phyloP scores from a whole-genome alignment of 1,284 basidiomycete species.

The Takashimella tepidaria region DNA sequence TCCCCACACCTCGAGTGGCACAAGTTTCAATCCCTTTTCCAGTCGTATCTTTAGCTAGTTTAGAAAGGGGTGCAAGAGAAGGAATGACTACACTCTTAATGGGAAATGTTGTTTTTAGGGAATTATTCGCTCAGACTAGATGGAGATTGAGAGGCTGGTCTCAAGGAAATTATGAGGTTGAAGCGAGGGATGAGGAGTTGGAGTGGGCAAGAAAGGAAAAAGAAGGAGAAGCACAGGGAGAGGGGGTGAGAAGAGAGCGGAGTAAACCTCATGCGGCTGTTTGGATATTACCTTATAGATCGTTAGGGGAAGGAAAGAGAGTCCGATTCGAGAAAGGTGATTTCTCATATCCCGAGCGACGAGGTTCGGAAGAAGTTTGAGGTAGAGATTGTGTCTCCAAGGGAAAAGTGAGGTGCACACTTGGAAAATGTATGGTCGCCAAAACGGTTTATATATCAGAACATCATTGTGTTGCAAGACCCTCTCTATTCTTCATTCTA shows the following conservation, averaged over 20 bases:
- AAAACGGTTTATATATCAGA: no score
- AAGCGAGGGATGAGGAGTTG: not conserved
- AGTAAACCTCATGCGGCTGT: constrained; percentile 21
- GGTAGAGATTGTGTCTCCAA: no score
- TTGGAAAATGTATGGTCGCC: no score
- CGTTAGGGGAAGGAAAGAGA: constrained; percentile 39
- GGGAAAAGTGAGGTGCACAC: no score
- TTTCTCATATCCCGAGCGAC: constrained; percentile 36
- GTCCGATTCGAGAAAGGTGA: constrained; percentile 39
- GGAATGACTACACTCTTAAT: constrained; percentile 78
- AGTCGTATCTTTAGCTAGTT: constrained; percentile 54
- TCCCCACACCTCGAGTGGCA: constrained; percentile 37
- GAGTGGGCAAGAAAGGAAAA: not conserved
- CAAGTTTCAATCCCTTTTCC: constrained; percentile 35
- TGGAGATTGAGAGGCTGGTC: constrained; percentile 35
- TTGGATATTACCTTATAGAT: constrained; percentile 42
- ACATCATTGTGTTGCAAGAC: no score
- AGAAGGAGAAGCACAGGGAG: not conserved
- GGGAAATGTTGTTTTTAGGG: constrained; percentile 67
- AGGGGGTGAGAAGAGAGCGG: constrained; percentile 4
- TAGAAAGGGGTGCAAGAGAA: constrained; percentile 58
- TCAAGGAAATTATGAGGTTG: constrained; percentile 32
- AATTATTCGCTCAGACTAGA: constrained; percentile 53
- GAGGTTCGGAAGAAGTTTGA: no score
- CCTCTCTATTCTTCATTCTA: no score